A percentile compares a stretch with the other conserved stretches of the same genome.
Conservation (phyloP, 2,329 filamentous ascomycete species). For the Aspergillus latus region DNA sequence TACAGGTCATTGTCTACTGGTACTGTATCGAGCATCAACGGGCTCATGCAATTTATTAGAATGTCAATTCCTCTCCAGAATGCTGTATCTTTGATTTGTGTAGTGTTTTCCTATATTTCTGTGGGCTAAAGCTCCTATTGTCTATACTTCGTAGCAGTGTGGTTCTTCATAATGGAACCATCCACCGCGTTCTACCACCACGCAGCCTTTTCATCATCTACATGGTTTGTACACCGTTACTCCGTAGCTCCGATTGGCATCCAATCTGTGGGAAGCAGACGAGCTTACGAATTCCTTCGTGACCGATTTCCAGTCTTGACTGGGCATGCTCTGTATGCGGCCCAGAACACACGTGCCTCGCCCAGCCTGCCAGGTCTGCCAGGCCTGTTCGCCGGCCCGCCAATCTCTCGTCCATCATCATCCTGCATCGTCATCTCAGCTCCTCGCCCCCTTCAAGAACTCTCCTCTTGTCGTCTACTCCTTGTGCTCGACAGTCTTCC, state of each 20-base stretch:
- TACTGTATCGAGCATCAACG: neutral
- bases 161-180: conserved; percentile 17
- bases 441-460: conserved; percentile 1
- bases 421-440: conserved; percentile 12
- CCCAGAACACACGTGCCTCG: conserved; percentile 15
- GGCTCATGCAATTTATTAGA: too few species aligned
- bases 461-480: neutral
- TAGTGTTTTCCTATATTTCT: too few species aligned
- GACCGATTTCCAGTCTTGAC: neutral
- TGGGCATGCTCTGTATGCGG: neutral
- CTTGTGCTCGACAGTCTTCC: neutral
- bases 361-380: conserved; percentile 2
- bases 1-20: neutral
- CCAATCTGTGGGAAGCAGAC: neutral
- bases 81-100: too few species aligned
- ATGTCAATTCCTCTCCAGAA: too few species aligned
- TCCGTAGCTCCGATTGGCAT: neutral
- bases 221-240: neutral
- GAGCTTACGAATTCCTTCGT: conserved; percentile 1
- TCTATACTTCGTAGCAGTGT: neutral
- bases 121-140: neutral
- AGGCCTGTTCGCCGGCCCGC: conserved; percentile 9
- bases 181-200: conserved; percentile 10
- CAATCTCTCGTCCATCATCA: conserved; percentile 10
- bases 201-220: conserved; percentile 14